A percentile compares a stretch with the other conserved stretches of the same genome.
Conservation (phyloP, 306 rosid genomes). For the Styphnolobium japonicum region DNA sequence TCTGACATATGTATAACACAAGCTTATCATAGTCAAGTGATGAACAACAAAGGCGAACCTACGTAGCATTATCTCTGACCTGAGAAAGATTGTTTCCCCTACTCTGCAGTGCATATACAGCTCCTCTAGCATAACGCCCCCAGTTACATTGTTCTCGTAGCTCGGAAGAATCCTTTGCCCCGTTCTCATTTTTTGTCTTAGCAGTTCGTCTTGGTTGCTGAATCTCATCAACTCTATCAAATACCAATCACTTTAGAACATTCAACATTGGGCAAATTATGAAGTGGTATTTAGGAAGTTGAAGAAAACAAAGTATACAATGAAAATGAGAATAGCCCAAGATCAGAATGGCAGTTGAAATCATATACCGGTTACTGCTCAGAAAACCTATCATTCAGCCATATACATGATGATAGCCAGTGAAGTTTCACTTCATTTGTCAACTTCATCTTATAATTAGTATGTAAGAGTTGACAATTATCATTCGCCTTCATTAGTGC, state of each 20-base stretch:
- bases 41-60: slow-evolving; percentile 20
- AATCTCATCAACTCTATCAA: slow-evolving; percentile 69
- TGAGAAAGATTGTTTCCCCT: slow-evolving; percentile 52
- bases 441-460: too few species aligned
- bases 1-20: not conserved
- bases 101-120: slow-evolving; percentile 65
- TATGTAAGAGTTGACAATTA: not conserved
- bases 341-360: slow-evolving; percentile 4
- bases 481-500: not conserved
- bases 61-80: slow-evolving; percentile 46
- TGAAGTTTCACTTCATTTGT: not conserved
- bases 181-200: slow-evolving; percentile 22
- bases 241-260: slow-evolving; percentile 16
- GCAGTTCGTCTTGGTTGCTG: slow-evolving; percentile 30
- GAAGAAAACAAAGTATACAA: slow-evolving; percentile 18
- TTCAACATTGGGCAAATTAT: slow-evolving; percentile 17
- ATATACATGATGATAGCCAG: not conserved
- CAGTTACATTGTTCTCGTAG: slow-evolving; percentile 61
- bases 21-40: not conserved
- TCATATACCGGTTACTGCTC: not conserved
- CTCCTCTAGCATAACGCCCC: slow-evolving; percentile 98
- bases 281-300: not conserved
- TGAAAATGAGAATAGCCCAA: slow-evolving; percentile 12
- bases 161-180: slow-evolving; percentile 39
- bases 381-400: not conserved